Evolutionary conservation across 176 grass and related monocot genomes (phyloP).

Genomic region (Dendrocalamus sinicus): DNA sequence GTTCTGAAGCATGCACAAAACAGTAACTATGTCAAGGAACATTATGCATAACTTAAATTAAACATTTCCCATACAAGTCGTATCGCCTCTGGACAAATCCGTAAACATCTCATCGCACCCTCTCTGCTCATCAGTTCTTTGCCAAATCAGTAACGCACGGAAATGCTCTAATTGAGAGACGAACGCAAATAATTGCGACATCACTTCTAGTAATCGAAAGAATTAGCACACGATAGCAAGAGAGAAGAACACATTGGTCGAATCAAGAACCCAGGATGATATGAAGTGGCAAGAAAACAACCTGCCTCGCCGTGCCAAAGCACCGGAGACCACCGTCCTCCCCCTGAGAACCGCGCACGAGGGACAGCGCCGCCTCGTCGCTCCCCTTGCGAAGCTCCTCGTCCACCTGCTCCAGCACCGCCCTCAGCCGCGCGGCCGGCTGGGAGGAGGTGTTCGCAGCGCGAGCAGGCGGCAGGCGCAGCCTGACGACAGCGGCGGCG

Average conservation of each 20-base stretch:
- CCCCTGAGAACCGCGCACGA: constrained; percentile 56
- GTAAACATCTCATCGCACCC: neutral
- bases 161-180: neutral
- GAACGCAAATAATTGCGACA: neutral
- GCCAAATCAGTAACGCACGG: neutral
- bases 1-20: neutral
- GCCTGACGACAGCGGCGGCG: constrained; percentile 9
- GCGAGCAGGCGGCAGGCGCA: constrained; percentile 25
- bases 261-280: neutral
- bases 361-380: constrained; percentile 67
- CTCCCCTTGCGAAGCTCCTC: constrained; percentile 61
- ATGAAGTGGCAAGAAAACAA: constrained; percentile 8
- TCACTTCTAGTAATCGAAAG: neutral
- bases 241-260: neutral
- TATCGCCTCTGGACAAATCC: neutral
- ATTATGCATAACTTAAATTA: neutral
- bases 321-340: constrained; percentile 47
- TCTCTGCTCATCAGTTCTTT: neutral
- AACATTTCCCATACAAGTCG: neutral
- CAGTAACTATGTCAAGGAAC: neutral
- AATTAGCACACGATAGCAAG: neutral
- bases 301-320: constrained; percentile 68
- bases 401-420: constrained; percentile 65
- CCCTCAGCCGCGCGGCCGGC: constrained; percentile 23
- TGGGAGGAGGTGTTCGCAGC: constrained; percentile 41